These are phyloP conservation scores for Ophiocordyceps polyrhachis-furcata DNA, from an alignment of 2,329 filamentous ascomycete genomes.

Conservation along the genomic window DNA sequence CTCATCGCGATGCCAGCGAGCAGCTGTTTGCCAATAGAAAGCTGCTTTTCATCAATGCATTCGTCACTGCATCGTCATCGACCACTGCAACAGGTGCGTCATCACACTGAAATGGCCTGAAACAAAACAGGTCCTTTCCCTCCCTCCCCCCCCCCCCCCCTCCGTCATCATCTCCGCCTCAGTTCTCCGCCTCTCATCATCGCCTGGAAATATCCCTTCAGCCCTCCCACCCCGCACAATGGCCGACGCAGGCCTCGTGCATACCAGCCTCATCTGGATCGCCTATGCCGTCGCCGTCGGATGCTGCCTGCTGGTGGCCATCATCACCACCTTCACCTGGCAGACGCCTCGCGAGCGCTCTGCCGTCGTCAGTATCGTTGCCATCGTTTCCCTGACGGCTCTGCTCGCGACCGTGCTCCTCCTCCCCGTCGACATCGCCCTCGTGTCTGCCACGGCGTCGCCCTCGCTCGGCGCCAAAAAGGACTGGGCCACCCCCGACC, in stretches of 20 bases:
- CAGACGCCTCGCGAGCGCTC: constrained; percentile 79
- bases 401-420: constrained; percentile 84
- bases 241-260: constrained; percentile 44
- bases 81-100: background rate
- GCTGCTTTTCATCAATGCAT: background rate
- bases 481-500: constrained; percentile 77
- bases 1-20: background rate
- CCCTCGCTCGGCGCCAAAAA: constrained; percentile 67
- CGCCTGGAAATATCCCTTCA: background rate
- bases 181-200: background rate
- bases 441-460: constrained; percentile 75
- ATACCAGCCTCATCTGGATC: constrained; percentile 86
- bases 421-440: constrained; percentile 84
- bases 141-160: background rate
- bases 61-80: background rate
- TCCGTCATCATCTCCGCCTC: background rate
- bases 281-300: constrained; percentile 71
- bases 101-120: background rate
- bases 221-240: constrained; percentile 8
- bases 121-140: background rate
- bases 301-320: constrained; percentile 57
- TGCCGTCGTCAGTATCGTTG: constrained; percentile 60
- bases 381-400: constrained; percentile 70
- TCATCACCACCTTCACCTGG: constrained; percentile 80
- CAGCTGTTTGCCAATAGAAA: background rate